phyloP scores from a whole-genome alignment of 352 stramenopile species.

The Globisporangium emineosum region DNA sequence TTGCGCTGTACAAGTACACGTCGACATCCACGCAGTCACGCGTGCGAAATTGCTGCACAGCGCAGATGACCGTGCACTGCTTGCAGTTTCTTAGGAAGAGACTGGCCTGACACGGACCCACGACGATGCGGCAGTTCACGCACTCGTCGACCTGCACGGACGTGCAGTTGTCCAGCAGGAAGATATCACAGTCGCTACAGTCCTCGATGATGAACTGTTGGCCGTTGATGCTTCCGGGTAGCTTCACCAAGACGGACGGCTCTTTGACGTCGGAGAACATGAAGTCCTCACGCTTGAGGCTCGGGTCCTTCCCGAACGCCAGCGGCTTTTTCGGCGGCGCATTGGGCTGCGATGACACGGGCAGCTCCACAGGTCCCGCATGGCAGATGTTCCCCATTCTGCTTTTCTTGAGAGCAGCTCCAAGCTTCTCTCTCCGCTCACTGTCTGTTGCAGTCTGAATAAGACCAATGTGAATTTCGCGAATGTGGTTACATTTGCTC shows the following conservation, averaged over 20 bases:
- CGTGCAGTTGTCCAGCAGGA: conserved; percentile 71
- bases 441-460: no score
- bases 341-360: neutral
- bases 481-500: no score
- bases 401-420: neutral
- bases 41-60: conserved; percentile 71
- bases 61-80: conserved; percentile 56
- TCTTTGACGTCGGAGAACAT: conserved; percentile 51
- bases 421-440: neutral
- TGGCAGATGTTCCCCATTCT: conserved; percentile 66
- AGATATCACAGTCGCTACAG: conserved; percentile 72
- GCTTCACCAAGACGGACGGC: conserved; percentile 39
- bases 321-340: conserved; percentile 17
- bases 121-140: conserved; percentile 62
- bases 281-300: conserved; percentile 66
- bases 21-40: conserved; percentile 62
- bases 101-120: conserved; percentile 65
- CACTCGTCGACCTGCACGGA: conserved; percentile 78
- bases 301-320: conserved; percentile 60
- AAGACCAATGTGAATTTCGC: no score
- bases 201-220: conserved; percentile 82
- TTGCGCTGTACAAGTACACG: conserved; percentile 64
- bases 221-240: conserved; percentile 59
- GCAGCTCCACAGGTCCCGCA: conserved; percentile 22
- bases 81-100: conserved; percentile 73